Evolutionary conservation across 1,139 yeast genomes (phyloP).

Genomic region (Yamadazyma triangularis): DNA sequence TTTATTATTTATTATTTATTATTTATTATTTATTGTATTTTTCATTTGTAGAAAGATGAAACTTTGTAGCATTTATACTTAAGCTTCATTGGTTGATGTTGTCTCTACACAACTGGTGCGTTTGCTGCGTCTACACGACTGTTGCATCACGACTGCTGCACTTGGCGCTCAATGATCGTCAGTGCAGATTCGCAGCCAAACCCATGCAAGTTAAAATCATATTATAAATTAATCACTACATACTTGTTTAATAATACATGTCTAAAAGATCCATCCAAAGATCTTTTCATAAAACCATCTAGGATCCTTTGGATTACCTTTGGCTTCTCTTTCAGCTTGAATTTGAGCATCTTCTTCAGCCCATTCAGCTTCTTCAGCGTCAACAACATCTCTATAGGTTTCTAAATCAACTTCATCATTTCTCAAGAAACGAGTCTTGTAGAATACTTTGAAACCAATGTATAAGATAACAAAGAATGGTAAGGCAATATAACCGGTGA

Average conservation of each 20-base stretch:
- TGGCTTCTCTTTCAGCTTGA: slow-evolving; percentile 44
- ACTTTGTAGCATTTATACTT: too few relatives aligned
- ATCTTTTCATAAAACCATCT: slow-evolving; percentile 55
- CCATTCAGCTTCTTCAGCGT: slow-evolving; percentile 60
- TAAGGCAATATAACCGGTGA: slow-evolving; percentile 75
- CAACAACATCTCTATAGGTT: slow-evolving; percentile 62
- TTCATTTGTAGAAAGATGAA: too few relatives aligned
- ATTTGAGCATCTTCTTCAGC: slow-evolving; percentile 41
- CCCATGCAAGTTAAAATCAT: too few relatives aligned
- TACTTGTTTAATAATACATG: too few relatives aligned
- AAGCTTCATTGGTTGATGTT: too few relatives aligned
- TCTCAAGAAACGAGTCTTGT: slow-evolving; percentile 47
- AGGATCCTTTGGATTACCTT: slow-evolving; percentile 36
- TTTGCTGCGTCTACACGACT: not conserved
- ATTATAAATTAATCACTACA: too few relatives aligned
- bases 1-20: slow-evolving; percentile 5
- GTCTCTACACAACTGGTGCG: too few relatives aligned
- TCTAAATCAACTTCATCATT: slow-evolving; percentile 61
- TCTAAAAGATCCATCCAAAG: slow-evolving; percentile 33
- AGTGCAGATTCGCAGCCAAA: not conserved
- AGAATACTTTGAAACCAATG: slow-evolving; percentile 54
- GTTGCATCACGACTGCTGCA: too few relatives aligned
- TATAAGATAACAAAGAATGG: slow-evolving; percentile 58
- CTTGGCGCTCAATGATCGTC: too few relatives aligned
- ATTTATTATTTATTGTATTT: slow-evolving; percentile 6